Conservation (phyloP, 495 filamentous ascomycete species). For the Amphirosellinia nigrospora region DNA sequence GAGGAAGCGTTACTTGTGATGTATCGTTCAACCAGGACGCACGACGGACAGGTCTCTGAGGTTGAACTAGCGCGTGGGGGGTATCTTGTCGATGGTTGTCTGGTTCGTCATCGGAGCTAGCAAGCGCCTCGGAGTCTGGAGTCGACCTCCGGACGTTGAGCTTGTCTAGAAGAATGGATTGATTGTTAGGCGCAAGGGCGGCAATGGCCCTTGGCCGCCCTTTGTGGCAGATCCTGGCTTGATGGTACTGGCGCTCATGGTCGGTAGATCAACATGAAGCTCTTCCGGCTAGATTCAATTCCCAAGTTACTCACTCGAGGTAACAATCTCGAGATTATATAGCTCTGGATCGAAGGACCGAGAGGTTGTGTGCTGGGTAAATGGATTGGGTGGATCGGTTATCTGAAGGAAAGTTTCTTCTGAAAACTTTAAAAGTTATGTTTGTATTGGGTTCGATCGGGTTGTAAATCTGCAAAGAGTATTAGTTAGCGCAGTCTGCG, state of each 20-base stretch:
- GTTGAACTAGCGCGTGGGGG: slow-evolving; percentile 49
- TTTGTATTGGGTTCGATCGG: slow-evolving; percentile 14
- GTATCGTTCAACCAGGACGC: slow-evolving; percentile 68
- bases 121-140: slow-evolving; percentile 90
- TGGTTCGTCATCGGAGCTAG: slow-evolving; percentile 89
- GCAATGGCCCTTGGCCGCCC: slow-evolving; percentile 47
- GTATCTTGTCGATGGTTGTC: slow-evolving; percentile 61
- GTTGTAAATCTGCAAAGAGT: slow-evolving; percentile 7
- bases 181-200: slow-evolving; percentile 54
- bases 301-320: slow-evolving; percentile 21
- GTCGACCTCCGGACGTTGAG: slow-evolving; percentile 76
- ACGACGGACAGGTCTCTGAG: slow-evolving; percentile 59
- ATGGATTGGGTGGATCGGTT: not conserved
- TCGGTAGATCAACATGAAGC: slow-evolving; percentile 31
- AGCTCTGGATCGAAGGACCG: slow-evolving; percentile 22
- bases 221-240: slow-evolving; percentile 52
- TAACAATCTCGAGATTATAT: slow-evolving; percentile 20
- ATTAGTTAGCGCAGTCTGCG: not conserved
- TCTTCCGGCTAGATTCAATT: slow-evolving; percentile 23
- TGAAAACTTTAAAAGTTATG: slow-evolving; percentile 8
- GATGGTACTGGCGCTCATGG: slow-evolving; percentile 53
- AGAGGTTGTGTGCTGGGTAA: slow-evolving; percentile 10
- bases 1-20: slow-evolving; percentile 49
- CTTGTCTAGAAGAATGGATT: slow-evolving; percentile 73
- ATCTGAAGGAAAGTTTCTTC: slow-evolving; percentile 10